Conservation (phyloP, 371 early-diverging fungal species). For the Nematocida minor region DNA sequence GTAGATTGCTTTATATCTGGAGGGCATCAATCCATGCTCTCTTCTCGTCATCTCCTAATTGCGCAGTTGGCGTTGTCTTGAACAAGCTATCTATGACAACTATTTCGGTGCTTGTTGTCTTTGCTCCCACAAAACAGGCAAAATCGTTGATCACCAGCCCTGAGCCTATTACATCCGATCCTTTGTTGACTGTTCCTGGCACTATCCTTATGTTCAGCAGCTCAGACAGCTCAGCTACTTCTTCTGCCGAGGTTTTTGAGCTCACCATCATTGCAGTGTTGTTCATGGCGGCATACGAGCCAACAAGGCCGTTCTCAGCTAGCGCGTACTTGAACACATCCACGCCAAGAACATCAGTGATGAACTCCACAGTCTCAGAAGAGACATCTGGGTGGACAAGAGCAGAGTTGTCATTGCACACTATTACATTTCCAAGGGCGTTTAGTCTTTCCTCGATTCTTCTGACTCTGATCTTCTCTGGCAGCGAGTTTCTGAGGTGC, state of each 20-base stretch:
- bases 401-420: slow-evolving; percentile 98
- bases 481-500: slow-evolving; percentile 90
- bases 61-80: slow-evolving; percentile 35
- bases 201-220: slow-evolving; percentile 91
- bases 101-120: slow-evolving; percentile 91
- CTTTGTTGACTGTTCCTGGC: slow-evolving; percentile 97
- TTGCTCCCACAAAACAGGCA: slow-evolving; percentile 90
- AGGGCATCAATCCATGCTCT: slow-evolving; percentile 49
- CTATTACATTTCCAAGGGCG: slow-evolving; percentile 95
- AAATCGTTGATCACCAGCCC: slow-evolving; percentile 98
- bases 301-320: slow-evolving; percentile 92
- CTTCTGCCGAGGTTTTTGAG: slow-evolving; percentile 85
- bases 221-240: slow-evolving; percentile 93
- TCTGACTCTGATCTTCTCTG: slow-evolving; percentile 84
- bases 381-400: slow-evolving; percentile 89
- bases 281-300: slow-evolving; percentile 86
- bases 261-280: slow-evolving; percentile 96
- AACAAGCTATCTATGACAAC: slow-evolving; percentile 95
- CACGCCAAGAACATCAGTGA: slow-evolving; percentile 88
- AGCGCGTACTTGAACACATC: slow-evolving; percentile 97
- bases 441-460: slow-evolving; percentile 93
- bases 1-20: slow-evolving; percentile 32
- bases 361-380: slow-evolving; percentile 88
- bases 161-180: slow-evolving; percentile 90
- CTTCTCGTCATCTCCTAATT: slow-evolving; percentile 48